phyloP scores from a whole-genome alignment of 208 protist genomes.

The Balamuthia mandrillaris region DNA sequence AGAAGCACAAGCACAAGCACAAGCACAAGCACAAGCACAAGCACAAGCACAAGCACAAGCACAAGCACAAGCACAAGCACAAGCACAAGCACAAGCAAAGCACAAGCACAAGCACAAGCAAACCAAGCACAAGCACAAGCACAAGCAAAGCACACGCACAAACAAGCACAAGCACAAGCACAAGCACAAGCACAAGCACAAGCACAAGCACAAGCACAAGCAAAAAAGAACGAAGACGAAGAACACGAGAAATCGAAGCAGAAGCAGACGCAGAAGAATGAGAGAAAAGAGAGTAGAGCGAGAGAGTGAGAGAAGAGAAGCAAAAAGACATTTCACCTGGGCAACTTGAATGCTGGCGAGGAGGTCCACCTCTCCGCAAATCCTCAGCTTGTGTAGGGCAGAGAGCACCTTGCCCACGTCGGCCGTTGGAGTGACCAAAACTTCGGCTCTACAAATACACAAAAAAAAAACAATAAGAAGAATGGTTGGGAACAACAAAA shows the following conservation, averaged over 20 bases:
- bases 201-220: too few species aligned
- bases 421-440: conserved; percentile 80
- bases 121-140: too few species aligned
- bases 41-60: too few species aligned
- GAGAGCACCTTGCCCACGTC: conserved; percentile 90
- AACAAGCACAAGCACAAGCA: too few species aligned
- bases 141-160: too few species aligned
- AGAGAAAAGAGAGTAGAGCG: not conserved
- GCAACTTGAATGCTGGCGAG: conserved; percentile 84
- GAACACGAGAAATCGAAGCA: not conserved
- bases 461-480: not conserved
- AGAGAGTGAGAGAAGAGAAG: not conserved
- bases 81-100: too few species aligned
- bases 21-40: too few species aligned
- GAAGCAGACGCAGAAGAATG: not conserved
- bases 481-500: not conserved
- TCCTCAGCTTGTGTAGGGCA: conserved; percentile 79
- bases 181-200: too few species aligned
- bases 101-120: too few species aligned
- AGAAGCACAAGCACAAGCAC: too few species aligned
- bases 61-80: too few species aligned
- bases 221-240: not conserved
- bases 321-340: conserved; percentile 44
- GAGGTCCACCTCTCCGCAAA: conserved; percentile 84
- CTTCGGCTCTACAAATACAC: conserved; percentile 36